Evolutionary conservation across 805 yeast genomes (phyloP).

Genomic region (Lipomyces orientalis): DNA sequence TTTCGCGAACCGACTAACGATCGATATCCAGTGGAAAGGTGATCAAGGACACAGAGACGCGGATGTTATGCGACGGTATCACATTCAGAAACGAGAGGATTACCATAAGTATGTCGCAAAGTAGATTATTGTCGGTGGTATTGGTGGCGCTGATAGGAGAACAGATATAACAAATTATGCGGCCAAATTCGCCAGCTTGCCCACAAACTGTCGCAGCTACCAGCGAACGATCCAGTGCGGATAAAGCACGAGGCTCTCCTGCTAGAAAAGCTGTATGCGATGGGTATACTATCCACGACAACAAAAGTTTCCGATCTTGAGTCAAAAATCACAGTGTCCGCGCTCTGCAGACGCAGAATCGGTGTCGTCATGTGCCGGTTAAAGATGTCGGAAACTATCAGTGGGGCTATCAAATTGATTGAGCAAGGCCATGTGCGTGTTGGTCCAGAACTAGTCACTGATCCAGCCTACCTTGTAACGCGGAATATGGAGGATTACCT

Average conservation of each 20-base stretch:
- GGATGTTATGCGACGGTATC: constrained; percentile 95
- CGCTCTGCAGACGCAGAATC: constrained; percentile 87
- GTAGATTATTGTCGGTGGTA: neutral
- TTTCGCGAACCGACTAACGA: neutral
- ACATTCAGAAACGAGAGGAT: constrained; percentile 92
- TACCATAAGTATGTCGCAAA: constrained; percentile 66
- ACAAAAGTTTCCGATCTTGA: constrained; percentile 91
- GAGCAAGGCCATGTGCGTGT: constrained; percentile 98
- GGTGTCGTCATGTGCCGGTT: constrained; percentile 94
- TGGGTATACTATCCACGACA: constrained; percentile 90
- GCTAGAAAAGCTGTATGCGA: constrained; percentile 81
- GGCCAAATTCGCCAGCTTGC: constrained; percentile 91
- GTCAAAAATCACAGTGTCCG: constrained; percentile 88
- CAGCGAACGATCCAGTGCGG: constrained; percentile 86
- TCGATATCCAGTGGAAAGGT: constrained; percentile 71
- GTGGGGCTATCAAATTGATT: constrained; percentile 87
- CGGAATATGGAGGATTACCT: constrained; percentile 92
- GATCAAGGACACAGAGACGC: constrained; percentile 94
- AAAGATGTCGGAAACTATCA: constrained; percentile 88
- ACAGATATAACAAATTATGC: constrained; percentile 79
- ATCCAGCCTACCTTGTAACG: constrained; percentile 92
- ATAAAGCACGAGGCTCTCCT: constrained; percentile 85
- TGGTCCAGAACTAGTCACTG: constrained; percentile 94
- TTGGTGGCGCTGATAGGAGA: neutral
- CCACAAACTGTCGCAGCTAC: constrained; percentile 79